Base-by-base conservation (phyloP, 2,329 filamentous ascomycete genomes). In the Aspergillus sp. region DNA sequence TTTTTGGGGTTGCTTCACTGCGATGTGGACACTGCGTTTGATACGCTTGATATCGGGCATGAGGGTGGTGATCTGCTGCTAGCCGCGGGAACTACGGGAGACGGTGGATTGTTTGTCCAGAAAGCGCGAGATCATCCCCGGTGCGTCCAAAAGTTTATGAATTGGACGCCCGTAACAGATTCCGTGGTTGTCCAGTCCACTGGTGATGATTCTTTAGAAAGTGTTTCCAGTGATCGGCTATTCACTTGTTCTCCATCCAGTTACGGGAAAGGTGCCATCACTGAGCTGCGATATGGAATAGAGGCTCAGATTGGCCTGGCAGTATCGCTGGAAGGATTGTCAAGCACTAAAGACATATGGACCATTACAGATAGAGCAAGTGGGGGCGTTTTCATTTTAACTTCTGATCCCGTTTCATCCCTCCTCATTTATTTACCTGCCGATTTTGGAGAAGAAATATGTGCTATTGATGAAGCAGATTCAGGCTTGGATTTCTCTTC, bases 1-100 rank as follows among this genome's bases (percentile, higher is more conserved):
- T 73, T 77, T 45, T 74, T 87, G 48, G 85, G 85, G 5, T 75
- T 76, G 43, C 81, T 87, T 53, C 75, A 79, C 44, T 85, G 85
- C 57, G 87, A 86, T 50, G 84, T 94, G 41, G 85, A 88, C 48
- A 82, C 79, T 2, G 88, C 88, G 2, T 94, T 97, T 62, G 85
- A 88, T 44, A 86, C 82, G 45, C 56, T 71, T 12, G 72, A 74
- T 47, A 74, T 86, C n/a, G 81, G 79, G 42, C 78, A 80, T 52
- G 71, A 76, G 33, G 81, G 79, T 48, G 81, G 82, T 2, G 90
- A 95, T 62, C 76, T 94, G n/a, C 71, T 95, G 41, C 77, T 94
- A 33, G 80, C 85, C 42, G 86, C 85, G 4, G 89, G 91, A 0
- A 83, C 86, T 53, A 85, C 83, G 45, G 86, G 88, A 6, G 79